Conservation (phyloP, 805 yeast genomes). For the Yarrowia deformans region DNA sequence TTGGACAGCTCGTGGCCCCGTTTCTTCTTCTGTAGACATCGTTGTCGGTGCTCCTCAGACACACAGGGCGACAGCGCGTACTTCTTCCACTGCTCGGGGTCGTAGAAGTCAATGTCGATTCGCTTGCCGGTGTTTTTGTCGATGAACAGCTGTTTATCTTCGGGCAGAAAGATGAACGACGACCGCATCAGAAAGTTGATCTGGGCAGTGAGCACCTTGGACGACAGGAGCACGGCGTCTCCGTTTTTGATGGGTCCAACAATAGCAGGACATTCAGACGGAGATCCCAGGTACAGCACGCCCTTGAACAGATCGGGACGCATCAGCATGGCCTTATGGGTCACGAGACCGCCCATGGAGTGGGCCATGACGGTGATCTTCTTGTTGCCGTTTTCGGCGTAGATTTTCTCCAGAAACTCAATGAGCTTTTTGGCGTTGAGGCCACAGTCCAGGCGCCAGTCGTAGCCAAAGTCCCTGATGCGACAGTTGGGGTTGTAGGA, state of each 20-base stretch:
- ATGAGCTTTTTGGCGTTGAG: constrained; percentile 61
- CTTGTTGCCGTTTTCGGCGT: constrained; percentile 51
- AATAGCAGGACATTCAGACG: constrained; percentile 83
- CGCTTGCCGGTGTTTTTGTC: constrained; percentile 53
- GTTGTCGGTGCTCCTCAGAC: constrained; percentile 45
- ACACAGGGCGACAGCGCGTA: constrained; percentile 80
- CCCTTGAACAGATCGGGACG: constrained; percentile 76
- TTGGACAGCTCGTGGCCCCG: background rate
- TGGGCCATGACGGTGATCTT: constrained; percentile 81
- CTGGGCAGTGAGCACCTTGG: constrained; percentile 76
- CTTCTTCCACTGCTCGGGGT: constrained; percentile 80
- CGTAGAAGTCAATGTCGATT: constrained; percentile 70
- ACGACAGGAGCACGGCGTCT: constrained; percentile 78
- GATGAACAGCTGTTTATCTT: constrained; percentile 74
- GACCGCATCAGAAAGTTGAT: constrained; percentile 90
- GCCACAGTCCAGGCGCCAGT: constrained; percentile 83
- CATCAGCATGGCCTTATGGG: constrained; percentile 77
- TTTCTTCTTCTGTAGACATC: constrained; percentile 34
- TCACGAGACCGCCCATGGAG: constrained; percentile 92
- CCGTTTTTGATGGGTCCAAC: constrained; percentile 86
- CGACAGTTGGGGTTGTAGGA: constrained; percentile 58
- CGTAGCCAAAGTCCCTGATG: constrained; percentile 85
- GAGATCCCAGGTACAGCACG: constrained; percentile 80
- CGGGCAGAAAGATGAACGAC: constrained; percentile 78
- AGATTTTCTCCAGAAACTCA: constrained; percentile 56